These are phyloP conservation scores for Petasospora fabianii DNA, from an alignment of 1,139 yeast species.

Conservation along the genomic window DNA sequence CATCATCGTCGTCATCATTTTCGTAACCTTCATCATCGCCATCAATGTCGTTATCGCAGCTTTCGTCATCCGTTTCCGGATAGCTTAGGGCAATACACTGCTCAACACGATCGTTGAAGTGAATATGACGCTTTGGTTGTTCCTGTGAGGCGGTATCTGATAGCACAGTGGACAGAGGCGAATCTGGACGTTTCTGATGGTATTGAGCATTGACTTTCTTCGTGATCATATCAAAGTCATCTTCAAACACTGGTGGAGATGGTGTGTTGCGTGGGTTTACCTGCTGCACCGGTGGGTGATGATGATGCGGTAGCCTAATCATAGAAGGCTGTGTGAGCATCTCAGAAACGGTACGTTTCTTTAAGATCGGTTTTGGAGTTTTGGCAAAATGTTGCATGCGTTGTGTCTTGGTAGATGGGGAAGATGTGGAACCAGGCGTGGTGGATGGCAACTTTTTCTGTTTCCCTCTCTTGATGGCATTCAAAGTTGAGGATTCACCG, in stretches of 20 bases:
- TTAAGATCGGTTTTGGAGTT: slow-evolving; percentile 63
- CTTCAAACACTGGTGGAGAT: slow-evolving; percentile 40
- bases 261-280: slow-evolving; percentile 11
- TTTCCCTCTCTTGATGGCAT: slow-evolving; percentile 23
- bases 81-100: slow-evolving; percentile 77
- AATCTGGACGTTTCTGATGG: background rate
- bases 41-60: slow-evolving; percentile 23
- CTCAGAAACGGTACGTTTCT: slow-evolving; percentile 77
- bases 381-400: slow-evolving; percentile 12
- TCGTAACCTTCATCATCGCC: slow-evolving; percentile 28
- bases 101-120: slow-evolving; percentile 88
- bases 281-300: slow-evolving; percentile 10
- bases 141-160: slow-evolving; percentile 1
- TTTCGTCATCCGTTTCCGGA: slow-evolving; percentile 26
- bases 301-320: slow-evolving; percentile 18
- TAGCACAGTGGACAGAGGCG: too few species aligned
- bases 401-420: slow-evolving; percentile 16
- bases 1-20: slow-evolving; percentile 27
- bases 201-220: slow-evolving; percentile 57
- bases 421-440: slow-evolving; percentile 12
- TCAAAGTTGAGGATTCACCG: slow-evolving; percentile 33
- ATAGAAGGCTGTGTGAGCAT: slow-evolving; percentile 35
- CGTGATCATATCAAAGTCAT: slow-evolving; percentile 56
- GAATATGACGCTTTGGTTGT: slow-evolving; percentile 36
- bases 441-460: slow-evolving; percentile 16